These are phyloP conservation scores for Nakaseomyces nivariensis DNA, from an alignment of 1,139 yeast genomes.

Conservation along the genomic window DNA sequence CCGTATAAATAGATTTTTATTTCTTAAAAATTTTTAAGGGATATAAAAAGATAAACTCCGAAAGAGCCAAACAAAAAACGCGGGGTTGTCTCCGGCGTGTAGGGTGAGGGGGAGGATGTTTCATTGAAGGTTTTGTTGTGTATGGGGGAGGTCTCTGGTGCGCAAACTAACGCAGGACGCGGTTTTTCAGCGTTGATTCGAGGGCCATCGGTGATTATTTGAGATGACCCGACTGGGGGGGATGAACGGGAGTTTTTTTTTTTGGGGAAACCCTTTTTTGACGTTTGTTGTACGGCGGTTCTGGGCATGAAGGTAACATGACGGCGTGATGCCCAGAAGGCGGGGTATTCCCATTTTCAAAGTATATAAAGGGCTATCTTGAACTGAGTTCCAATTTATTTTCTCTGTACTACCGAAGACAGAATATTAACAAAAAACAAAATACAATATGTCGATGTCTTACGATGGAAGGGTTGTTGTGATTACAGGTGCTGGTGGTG, in stretches of 20 bases:
- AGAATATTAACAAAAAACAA: too few species aligned
- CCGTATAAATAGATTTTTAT: not conserved
- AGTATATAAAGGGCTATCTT: too few species aligned
- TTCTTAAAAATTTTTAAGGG: not conserved
- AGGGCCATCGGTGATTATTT: not conserved
- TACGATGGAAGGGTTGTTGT: slow-evolving; percentile 80
- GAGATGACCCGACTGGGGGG: slow-evolving; percentile 1
- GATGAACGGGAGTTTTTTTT: not conserved
- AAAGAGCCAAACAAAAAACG: not conserved
- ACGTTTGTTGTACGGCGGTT: too few species aligned
- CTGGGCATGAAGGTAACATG: too few species aligned
- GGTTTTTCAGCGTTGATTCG: not conserved
- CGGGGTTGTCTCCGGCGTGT: not conserved
- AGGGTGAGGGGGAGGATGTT: not conserved
- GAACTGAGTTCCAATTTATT: too few species aligned
- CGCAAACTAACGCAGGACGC: too few species aligned
- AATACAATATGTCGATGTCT: not conserved
- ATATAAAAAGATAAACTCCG: not conserved
- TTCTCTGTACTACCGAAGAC: too few species aligned
- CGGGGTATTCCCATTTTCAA: too few species aligned
- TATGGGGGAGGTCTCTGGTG: not conserved
- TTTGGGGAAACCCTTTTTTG: not conserved
- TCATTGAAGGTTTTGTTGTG: too few species aligned
- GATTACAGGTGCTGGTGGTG: slow-evolving; percentile 97
- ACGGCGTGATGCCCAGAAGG: too few species aligned